Evolutionary conservation across 2,329 filamentous ascomycete genomes (phyloP), one percentile per base, ranked within the genome.

Genomic region (Ophiostoma piceae): DNA sequence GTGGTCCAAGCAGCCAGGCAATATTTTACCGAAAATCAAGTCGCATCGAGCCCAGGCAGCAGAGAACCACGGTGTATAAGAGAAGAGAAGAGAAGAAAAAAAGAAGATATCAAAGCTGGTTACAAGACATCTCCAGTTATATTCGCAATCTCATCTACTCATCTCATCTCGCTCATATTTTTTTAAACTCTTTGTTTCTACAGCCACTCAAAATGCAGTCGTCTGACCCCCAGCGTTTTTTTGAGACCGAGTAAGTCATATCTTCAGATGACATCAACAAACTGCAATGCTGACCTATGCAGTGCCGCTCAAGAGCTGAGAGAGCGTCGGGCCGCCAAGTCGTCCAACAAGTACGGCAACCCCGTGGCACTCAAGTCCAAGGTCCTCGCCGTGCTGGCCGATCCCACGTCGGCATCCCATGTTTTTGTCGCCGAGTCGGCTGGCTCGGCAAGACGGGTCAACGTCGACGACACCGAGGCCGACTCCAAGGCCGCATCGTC

Each of bases 401-500:
- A 96, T 77, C 90, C 91, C 8, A 81, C 83, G 67, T 85, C 87
- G 68, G 79, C 84, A 2, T 77, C 79, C 14, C 82, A 82, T 7
- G 82, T 97, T 54, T 93, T 92, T 78, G 83, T 97, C 43, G 94
- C 94, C 35, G 93, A 97, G 79, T 95, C 94, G 67, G 89, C 90
- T n/a, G 94, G 93, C 4, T 88, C 86, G 66, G 88, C 95, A 51
- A 88, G 92, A 68, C 87, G 87, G 73, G 82, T 98, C 64, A 85
- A 88, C 72, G 80, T 95, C 72, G 88, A 94, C 83, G 92, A 95
- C 69, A 79, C 77, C 73, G 79, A 82, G 69, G 77, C 78, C 29
- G 82, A 78, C 65, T 41, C 37, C 37, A 66, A 66, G 37, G 65
- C 37, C 12, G 65, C n/a, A 7, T 66, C 65, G 68, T 29, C 71